phyloP scores from a whole-genome alignment of 148 eudicot genomes.

The Rhododendron vialii region DNA sequence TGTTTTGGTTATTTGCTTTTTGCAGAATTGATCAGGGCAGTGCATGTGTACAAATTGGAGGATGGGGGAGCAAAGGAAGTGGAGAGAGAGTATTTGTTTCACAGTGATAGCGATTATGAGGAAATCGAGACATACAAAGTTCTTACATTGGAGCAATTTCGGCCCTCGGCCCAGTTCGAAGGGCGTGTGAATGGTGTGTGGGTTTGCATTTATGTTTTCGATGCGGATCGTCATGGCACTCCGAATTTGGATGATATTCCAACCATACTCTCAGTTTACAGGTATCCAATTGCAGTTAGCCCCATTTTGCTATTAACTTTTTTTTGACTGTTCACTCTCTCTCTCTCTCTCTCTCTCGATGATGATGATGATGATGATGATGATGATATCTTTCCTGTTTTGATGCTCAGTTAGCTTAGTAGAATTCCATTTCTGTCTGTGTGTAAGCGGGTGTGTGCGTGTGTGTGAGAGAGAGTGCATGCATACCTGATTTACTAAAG shows the following conservation, averaged over 20 bases:
- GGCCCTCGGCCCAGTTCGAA: constrained; percentile 1
- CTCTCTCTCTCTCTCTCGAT: too few species aligned
- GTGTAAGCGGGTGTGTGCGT: not conserved
- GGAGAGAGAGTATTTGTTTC: constrained; percentile 28
- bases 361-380: too few species aligned
- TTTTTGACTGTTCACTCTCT: not conserved
- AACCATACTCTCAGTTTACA: constrained; percentile 10
- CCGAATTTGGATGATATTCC: constrained; percentile 11
- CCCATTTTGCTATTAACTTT: not conserved
- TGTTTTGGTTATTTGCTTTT: not conserved
- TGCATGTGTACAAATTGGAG: constrained; percentile 20
- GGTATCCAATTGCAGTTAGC: not conserved
- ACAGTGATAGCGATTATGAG: constrained; percentile 15
- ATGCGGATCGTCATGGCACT: not conserved
- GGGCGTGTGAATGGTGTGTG: constrained; percentile 28
- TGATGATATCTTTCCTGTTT: not conserved
- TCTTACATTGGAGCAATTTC: constrained; percentile 23
- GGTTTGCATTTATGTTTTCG: constrained; percentile 26
- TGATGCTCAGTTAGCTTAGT: not conserved
- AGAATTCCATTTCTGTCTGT: not conserved
- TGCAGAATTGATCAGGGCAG: constrained; percentile 27
- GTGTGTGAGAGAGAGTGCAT: not conserved
- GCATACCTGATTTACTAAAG: not conserved
- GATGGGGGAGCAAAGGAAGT: constrained; percentile 10
- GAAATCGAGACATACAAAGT: constrained; percentile 14